A percentile compares a stretch with the other conserved stretches of the same genome.
Evolutionary conservation across 768 basidiomycete genomes (phyloP).

Genomic region (Russula earlei): DNA sequence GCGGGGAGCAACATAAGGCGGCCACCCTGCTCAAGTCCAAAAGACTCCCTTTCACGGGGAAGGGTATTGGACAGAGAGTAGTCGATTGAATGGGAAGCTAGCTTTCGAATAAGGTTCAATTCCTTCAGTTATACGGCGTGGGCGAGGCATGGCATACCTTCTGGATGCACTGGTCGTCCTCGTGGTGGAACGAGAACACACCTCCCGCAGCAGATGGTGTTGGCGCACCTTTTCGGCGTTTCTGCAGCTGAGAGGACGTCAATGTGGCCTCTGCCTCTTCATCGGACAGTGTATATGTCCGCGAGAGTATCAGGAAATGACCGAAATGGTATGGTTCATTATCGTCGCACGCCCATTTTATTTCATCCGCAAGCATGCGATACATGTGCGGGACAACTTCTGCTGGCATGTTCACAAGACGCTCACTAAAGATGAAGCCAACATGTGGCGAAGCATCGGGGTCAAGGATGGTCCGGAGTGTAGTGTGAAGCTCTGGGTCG

Average conservation of each 20-base stretch:
- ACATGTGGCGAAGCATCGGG: conserved; percentile 42
- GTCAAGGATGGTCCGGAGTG: conserved; percentile 44
- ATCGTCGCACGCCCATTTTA: conserved; percentile 60
- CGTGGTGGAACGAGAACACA: conserved; percentile 73
- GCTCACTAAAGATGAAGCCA: conserved; percentile 79
- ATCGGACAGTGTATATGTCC: conserved; percentile 72
- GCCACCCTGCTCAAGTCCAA: conserved; percentile 63
- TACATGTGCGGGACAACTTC: conserved; percentile 92
- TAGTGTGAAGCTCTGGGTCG: conserved; percentile 40
- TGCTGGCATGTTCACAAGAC: conserved; percentile 92
- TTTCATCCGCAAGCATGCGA: conserved; percentile 74
- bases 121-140: neutral
- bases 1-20: conserved; percentile 54
- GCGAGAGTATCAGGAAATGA: conserved; percentile 67
- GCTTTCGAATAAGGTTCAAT: conserved; percentile 27
- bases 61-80: conserved; percentile 44
- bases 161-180: conserved; percentile 74
- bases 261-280: conserved; percentile 33
- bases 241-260: conserved; percentile 28
- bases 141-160: conserved; percentile 36
- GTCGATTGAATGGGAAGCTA: conserved; percentile 42
- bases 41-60: conserved; percentile 52
- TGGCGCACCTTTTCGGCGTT: conserved; percentile 30
- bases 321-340: conserved; percentile 64
- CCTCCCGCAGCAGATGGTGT: conserved; percentile 37